These are phyloP conservation scores for Eragrostis curvula DNA, from an alignment of 176 grass and related monocot species.

Conservation along the genomic window DNA sequence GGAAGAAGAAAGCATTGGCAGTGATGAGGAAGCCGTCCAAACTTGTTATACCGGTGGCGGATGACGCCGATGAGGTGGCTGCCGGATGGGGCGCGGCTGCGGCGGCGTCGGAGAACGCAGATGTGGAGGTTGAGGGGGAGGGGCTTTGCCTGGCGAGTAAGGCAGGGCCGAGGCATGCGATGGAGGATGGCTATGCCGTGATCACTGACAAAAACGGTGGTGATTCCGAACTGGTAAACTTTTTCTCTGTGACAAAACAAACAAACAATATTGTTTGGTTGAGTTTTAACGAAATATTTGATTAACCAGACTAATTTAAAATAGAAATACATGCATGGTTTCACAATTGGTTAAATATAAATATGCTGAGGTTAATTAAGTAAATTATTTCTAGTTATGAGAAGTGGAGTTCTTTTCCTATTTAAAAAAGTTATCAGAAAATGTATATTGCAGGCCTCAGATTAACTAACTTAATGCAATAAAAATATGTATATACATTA, in stretches of 20 bases:
- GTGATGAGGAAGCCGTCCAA: slow-evolving; percentile 58
- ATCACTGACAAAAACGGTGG: slow-evolving; percentile 35
- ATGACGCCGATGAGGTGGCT: slow-evolving; percentile 7
- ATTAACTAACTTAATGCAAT: too few species aligned
- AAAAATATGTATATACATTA: too few species aligned
- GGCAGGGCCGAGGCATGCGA: slow-evolving; percentile 66
- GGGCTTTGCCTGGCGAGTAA: slow-evolving; percentile 65
- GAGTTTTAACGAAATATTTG: neutral
- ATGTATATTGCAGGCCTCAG: too few species aligned
- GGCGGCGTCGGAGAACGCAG: slow-evolving; percentile 25
- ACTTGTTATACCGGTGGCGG: slow-evolving; percentile 59
- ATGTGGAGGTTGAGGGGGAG: slow-evolving; percentile 50
- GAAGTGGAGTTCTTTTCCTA: too few species aligned
- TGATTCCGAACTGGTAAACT: slow-evolving; percentile 60
- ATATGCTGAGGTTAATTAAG: too few species aligned
- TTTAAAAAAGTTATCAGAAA: too few species aligned
- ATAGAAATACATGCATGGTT: too few species aligned
- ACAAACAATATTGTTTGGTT: neutral
- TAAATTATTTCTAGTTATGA: too few species aligned
- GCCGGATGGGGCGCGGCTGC: slow-evolving; percentile 5
- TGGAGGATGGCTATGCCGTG: slow-evolving; percentile 75
- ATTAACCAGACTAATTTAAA: neutral
- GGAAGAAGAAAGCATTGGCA: slow-evolving; percentile 34
- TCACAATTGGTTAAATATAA: too few species aligned
- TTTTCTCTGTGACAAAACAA: neutral